Conservation (phyloP, 108 stramenopile species). For the Pseudonitzschia multistriata region DNA sequence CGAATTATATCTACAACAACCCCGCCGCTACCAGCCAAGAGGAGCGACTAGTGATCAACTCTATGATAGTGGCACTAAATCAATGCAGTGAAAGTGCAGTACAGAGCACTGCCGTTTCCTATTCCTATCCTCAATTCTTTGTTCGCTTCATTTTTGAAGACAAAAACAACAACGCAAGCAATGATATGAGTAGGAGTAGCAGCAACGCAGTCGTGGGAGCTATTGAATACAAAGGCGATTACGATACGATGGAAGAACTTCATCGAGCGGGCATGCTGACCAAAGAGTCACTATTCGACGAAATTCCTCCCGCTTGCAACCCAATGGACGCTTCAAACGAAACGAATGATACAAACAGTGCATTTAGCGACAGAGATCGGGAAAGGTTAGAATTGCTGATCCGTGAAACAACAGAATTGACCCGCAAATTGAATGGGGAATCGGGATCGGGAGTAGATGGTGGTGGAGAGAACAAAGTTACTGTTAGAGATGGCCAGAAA, state of each 20-base stretch:
- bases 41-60: not conserved
- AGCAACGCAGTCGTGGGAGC: too few species aligned
- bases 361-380: too few species aligned
- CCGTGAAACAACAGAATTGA: too few species aligned
- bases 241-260: conserved; percentile 18
- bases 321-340: too few species aligned
- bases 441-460: not conserved
- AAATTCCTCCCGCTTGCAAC: too few species aligned
- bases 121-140: conserved; percentile 2
- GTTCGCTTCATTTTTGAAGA: not conserved
- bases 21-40: not conserved
- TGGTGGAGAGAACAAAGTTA: not conserved
- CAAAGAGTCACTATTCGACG: not conserved
- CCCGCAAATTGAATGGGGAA: too few species aligned
- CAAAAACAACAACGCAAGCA: not conserved
- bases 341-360: too few species aligned
- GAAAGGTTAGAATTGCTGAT: too few species aligned
- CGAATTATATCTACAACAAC: not conserved
- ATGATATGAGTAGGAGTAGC: not conserved
- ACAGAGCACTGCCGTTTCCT: not conserved
- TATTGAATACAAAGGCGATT: conserved; percentile 21
- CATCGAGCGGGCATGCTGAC: conserved; percentile 14
- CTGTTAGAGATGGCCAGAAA: not conserved
- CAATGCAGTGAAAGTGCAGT: not conserved
- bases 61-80: not conserved